Conservation (phyloP, 768 basidiomycete species). For the Macrolepiota dolichaula region DNA sequence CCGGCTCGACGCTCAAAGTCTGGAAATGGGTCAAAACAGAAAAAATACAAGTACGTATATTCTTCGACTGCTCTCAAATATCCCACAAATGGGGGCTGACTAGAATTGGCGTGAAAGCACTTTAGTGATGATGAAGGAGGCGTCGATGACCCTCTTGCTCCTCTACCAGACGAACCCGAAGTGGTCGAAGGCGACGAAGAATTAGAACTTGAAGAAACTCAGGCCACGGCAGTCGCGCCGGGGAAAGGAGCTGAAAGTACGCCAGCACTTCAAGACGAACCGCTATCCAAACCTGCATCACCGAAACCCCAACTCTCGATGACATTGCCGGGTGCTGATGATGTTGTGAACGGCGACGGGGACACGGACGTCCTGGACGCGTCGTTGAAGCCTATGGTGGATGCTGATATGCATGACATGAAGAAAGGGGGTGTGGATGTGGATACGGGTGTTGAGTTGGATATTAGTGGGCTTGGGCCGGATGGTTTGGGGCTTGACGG, state of each 20-base stretch:
- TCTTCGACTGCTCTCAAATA: background rate
- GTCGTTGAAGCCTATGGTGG: conserved; percentile 50
- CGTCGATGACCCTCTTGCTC: conserved; percentile 75
- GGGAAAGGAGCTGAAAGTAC: conserved; percentile 37
- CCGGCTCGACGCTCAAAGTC: conserved; percentile 61
- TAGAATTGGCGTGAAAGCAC: conserved; percentile 50
- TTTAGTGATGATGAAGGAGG: conserved; percentile 86
- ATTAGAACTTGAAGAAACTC: conserved; percentile 66
- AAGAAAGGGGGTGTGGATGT: conserved; percentile 37
- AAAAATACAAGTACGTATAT: conserved; percentile 60
- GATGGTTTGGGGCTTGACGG: conserved; percentile 59
- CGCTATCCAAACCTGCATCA: conserved; percentile 52
- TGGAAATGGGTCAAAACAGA: conserved; percentile 82
- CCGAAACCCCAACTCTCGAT: conserved; percentile 66
- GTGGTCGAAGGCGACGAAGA: conserved; percentile 75
- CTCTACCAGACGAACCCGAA: conserved; percentile 76
- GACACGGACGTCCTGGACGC: conserved; percentile 46
- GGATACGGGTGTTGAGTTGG: conserved; percentile 45
- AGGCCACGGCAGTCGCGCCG: conserved; percentile 28
- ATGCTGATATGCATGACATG: conserved; percentile 36
- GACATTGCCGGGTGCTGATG: conserved; percentile 34
- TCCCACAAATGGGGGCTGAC: background rate
- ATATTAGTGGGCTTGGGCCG: conserved; percentile 62
- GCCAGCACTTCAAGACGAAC: conserved; percentile 36
- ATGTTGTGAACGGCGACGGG: conserved; percentile 23